phyloP scores from a whole-genome alignment of 139 green algal species.

The Micractinium conductrix region DNA sequence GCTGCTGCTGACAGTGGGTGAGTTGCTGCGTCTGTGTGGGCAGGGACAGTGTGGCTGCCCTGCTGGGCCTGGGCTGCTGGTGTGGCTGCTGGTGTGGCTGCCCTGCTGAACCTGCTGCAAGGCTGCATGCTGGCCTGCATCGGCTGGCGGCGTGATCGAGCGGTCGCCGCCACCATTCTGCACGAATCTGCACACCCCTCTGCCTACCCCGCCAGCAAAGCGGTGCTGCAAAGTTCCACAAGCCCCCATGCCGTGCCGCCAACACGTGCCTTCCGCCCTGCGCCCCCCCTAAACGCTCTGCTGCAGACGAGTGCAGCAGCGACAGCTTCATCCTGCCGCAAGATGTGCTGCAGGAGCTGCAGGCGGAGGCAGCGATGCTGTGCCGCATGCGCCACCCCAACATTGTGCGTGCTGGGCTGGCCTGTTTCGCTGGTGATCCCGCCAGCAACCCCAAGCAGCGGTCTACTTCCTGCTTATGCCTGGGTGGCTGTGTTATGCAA shows the following conservation, averaged over 20 bases:
- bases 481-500: no score
- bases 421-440: no score
- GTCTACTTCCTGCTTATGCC: no score
- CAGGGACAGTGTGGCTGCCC: background rate
- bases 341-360: background rate
- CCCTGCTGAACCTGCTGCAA: background rate
- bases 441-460: no score
- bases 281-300: background rate
- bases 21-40: background rate
- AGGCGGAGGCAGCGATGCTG: background rate
- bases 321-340: background rate
- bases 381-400: background rate
- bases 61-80: background rate
- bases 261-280: no score
- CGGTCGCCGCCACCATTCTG: no score
- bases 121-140: background rate
- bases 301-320: background rate
- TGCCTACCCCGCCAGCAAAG: background rate
- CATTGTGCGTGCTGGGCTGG: background rate
- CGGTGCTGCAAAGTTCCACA: no score
- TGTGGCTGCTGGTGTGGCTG: no score
- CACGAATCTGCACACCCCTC: no score
- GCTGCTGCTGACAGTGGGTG: background rate
- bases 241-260: no score
- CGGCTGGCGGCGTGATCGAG: no score